phyloP scores from a whole-genome alignment of 2,329 filamentous ascomycete genomes.

The Xylaria sp. region DNA sequence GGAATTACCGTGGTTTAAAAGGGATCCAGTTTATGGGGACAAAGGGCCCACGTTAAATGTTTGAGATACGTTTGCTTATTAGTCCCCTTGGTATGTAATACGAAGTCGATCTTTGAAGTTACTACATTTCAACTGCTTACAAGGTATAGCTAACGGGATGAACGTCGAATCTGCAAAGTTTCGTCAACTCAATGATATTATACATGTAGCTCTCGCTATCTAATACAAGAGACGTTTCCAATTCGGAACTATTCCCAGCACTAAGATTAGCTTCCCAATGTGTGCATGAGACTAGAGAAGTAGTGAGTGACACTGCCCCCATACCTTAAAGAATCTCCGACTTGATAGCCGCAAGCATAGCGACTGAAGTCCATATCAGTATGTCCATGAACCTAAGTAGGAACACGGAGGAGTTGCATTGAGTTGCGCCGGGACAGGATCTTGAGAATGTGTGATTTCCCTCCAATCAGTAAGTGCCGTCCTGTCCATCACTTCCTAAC shows the following conservation, averaged over 20 bases:
- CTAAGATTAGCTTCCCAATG: background rate
- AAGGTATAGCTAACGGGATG: background rate
- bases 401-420: conserved; percentile 18
- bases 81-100: background rate
- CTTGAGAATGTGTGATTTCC: conserved; percentile 23
- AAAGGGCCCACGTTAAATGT: background rate
- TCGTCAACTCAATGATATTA: background rate
- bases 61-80: background rate
- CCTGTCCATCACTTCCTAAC: background rate
- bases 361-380: no score
- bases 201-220: background rate
- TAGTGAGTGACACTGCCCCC: no score
- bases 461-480: conserved; percentile 30
- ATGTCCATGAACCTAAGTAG: conserved; percentile 4
- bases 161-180: background rate
- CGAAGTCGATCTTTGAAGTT: background rate
- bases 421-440: background rate
- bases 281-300: background rate
- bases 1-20: background rate
- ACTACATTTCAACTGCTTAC: background rate
- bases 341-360: background rate
- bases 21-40: conserved; percentile 1
- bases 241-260: background rate
- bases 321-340: background rate
- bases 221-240: background rate